These are phyloP conservation scores for Saturnispora kantuleensis DNA, from an alignment of 805 yeast genomes.

Conservation along the genomic window DNA sequence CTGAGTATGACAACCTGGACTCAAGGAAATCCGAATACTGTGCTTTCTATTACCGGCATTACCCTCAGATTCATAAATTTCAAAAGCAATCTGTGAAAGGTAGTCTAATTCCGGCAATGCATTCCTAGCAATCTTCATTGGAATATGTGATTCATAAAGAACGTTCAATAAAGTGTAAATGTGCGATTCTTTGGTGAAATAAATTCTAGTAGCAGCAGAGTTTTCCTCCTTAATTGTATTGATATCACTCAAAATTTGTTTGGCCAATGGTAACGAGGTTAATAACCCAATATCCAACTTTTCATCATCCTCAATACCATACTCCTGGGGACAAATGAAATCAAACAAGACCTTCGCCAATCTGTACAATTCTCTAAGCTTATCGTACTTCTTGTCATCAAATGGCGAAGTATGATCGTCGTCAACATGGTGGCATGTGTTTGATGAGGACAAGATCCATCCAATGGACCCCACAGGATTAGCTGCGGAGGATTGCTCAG, in stretches of 20 bases:
- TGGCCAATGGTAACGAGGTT: conserved; percentile 89
- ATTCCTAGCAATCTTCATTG: conserved; percentile 91
- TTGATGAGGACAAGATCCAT: conserved; percentile 44
- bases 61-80: conserved; percentile 71
- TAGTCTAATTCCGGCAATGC: conserved; percentile 96
- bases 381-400: conserved; percentile 69
- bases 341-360: conserved; percentile 90
- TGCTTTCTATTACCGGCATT: conserved; percentile 67
- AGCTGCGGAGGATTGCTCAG: conserved; percentile 8
- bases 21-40: conserved; percentile 79
- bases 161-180: conserved; percentile 89
- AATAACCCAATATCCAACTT: conserved; percentile 91
- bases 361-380: conserved; percentile 79
- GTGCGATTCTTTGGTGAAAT: conserved; percentile 95
- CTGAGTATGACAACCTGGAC: conserved; percentile 98
- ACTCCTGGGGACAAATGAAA: conserved; percentile 97
- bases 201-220: conserved; percentile 75
- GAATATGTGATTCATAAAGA: conserved; percentile 82
- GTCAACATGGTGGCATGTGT: conserved; percentile 15
- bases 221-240: conserved; percentile 69
- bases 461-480: conserved; percentile 57
- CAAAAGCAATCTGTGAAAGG: conserved; percentile 88
- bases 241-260: conserved; percentile 74
- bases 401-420: conserved; percentile 38
- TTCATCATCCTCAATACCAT: conserved; percentile 92